Base-by-base conservation (phyloP, 2,329 filamentous ascomycete genomes). In the Seiridium cupressi region DNA sequence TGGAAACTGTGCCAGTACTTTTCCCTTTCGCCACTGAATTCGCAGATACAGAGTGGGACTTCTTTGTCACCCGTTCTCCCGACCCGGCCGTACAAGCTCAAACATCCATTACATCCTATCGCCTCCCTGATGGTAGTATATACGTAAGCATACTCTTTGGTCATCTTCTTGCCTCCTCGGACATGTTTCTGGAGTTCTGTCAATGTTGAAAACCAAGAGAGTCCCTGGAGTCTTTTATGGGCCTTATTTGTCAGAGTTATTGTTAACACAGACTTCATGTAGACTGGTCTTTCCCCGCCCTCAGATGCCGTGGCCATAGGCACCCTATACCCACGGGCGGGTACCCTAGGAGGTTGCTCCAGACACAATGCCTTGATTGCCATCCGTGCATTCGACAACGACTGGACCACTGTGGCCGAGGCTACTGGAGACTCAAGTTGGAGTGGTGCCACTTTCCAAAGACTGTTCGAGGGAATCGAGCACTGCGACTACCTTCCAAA, bases 311-410 rank as follows among this genome's bases (percentile, higher is more conserved):
- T 69, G 48, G 73, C 76, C 44, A 73, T 79, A 55, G 79, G 79
- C 5, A 75, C 78, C 7, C 68, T 78, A 58, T 82, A 82, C 58
- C 79, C 79, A 0, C 73, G 79, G 2, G 75, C 79, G 0, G 77
- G 76, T 5, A 77, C 78, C 0, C 70, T 82, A 0, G 79, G 79
- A 5, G 79, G 79, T 0, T 82, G 79, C 70, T 81, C 83, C 1
- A 79, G 81, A 7, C 86, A 89, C 72, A 85, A 87, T 47, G 84
- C 84, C 5, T 71, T 87, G 47, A 81, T 89, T 54, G 77, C 81
- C n/a, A 74, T 87, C 31, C 81, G 85, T 60, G 85, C 86, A 0
- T 79, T 85, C 60, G 77, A 81, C 57, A 81, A 78, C 34, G 86
- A 89, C 70, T 89, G 83, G 72, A 76, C 85, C 51, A 72, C 35